Evolutionary conservation across 345 rosid genomes (phyloP), one percentile per base, ranked within the genome.

Genomic region (Draba incana): DNA sequence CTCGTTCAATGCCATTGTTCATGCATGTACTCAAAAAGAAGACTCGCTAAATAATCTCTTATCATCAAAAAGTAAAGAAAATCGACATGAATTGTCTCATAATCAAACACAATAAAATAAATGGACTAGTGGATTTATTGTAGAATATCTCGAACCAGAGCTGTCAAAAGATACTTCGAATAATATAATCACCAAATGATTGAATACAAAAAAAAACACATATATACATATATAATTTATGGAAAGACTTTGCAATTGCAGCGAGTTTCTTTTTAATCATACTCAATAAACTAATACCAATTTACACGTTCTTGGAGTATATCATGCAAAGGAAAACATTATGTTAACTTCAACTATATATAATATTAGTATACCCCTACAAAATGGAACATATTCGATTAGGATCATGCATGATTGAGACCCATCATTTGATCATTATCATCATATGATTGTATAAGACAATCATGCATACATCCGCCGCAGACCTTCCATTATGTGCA

Each of bases 361-460:
- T 20, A 51, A 51, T 50, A 66, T 24, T 60, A 60, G 25, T 15
- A 60, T 27, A 55, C 49, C 39, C 57, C 7, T 16, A 43, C 24
- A 66, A 74, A 51, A 74, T 66, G 77, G 77, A 66, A 66, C 68
- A 74, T 74, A 74, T 74, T 74, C 77, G 77, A 60, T 52, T 74
- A 60, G 42, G 67, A 74, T 74, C 62, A 67, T 74, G 77, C 68
- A 74, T 74, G 62, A 74, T 74, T 60, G 62, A 59, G 72, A 66
- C 57, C 57, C 63, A 74, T 74, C 77, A 74, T 66, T 66, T 74
- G 55, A 73, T 65, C 47, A 73, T 57, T 31, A 73, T 30, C 37
- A 68, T 33, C 57, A 71, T 43, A 67, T 73, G 49, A 73, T 58
- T 73, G 43, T 73, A 43, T 33, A 58, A 59, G 58, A 44, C 67